Conservation (phyloP, 164 flowering plant genomes). For the Brasenia schreberi region DNA sequence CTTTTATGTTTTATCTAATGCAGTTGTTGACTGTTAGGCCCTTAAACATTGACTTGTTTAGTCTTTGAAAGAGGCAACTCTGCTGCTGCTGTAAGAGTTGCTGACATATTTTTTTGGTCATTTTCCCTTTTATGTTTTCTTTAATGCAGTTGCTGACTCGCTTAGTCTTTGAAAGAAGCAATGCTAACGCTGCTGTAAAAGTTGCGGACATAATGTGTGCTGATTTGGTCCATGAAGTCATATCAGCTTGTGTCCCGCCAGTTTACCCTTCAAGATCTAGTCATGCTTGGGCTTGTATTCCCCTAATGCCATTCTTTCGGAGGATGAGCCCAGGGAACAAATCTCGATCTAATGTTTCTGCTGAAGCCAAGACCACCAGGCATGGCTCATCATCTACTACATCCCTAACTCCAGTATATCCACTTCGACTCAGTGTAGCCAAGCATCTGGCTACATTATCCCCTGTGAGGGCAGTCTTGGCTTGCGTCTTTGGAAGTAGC, state of each 20-base stretch:
- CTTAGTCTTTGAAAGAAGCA: slow-evolving; percentile 88
- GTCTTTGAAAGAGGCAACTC: slow-evolving; percentile 95
- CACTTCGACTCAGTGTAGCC: slow-evolving; percentile 76
- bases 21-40: no score
- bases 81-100: slow-evolving; percentile 93
- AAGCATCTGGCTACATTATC: slow-evolving; percentile 88
- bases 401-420: slow-evolving; percentile 62
- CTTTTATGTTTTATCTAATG: no score
- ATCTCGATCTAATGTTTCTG: slow-evolving; percentile 38
- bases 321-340: slow-evolving; percentile 38
- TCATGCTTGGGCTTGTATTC: slow-evolving; percentile 97
- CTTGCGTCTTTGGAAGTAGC: slow-evolving; percentile 93
- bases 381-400: slow-evolving; percentile 36
- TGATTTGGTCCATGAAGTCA: no score
- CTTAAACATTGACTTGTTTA: slow-evolving; percentile 81
- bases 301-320: slow-evolving; percentile 42
- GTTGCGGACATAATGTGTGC: no score
- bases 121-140: slow-evolving; percentile 1
- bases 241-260: no score
- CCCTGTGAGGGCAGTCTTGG: slow-evolving; percentile 86
- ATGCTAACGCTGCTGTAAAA: slow-evolving; percentile 96
- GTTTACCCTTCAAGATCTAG: slow-evolving; percentile 88
- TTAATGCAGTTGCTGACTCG: slow-evolving; percentile 86
- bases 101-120: slow-evolving; percentile 26
- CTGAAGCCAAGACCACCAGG: slow-evolving; percentile 48